Evolutionary conservation across 495 filamentous ascomycete genomes (phyloP), one percentile per base, ranked within the genome.

Genomic region (Talaromyces wortmannii): DNA sequence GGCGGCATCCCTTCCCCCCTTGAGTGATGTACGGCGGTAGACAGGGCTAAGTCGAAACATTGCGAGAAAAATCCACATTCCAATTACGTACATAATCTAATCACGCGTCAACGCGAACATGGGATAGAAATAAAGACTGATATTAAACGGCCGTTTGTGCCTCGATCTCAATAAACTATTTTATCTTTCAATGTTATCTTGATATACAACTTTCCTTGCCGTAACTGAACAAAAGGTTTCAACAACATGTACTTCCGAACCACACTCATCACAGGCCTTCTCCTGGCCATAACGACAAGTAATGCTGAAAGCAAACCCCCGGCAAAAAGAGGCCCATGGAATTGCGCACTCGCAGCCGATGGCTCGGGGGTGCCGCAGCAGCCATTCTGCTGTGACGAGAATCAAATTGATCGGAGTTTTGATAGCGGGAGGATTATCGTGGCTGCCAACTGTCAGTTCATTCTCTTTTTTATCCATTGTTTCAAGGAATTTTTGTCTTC

Each of bases 361-460:
- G 46, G 70, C 8, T 60, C 68, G 1, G 64, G 64, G 32, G 63
- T 73, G 59, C 29, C 72, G 31, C 71, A 74, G 59, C 32, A 59
- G 17, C 63, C 71, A 12, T 76, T 62, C 61, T 76, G 73, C 61
- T 76, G 73, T 52, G 66, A 67, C 33, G 60, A 61, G 18, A 53
- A 46, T 15, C 6, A 17, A 6, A 40, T 53, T 10, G 44, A 72
- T 82, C 84, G 12, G 30, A 29, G 40, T 36, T 53, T 31, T 53
- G 36, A 53, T 29, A 42, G 31, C 18, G 52, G 40, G n/a, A 11
- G 42, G 15, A 53, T 53, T 36, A 13, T 53, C 36, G 52, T 32
- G 11, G 52, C 44, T 32, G 32, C 29, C 7, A 31, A 46, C 7
- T 53, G 51, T 53, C 23, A 23, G 23, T 23, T 36, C 7, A 10